Conservation (phyloP, 768 basidiomycete species). For the Austroboletus eburneus region DNA sequence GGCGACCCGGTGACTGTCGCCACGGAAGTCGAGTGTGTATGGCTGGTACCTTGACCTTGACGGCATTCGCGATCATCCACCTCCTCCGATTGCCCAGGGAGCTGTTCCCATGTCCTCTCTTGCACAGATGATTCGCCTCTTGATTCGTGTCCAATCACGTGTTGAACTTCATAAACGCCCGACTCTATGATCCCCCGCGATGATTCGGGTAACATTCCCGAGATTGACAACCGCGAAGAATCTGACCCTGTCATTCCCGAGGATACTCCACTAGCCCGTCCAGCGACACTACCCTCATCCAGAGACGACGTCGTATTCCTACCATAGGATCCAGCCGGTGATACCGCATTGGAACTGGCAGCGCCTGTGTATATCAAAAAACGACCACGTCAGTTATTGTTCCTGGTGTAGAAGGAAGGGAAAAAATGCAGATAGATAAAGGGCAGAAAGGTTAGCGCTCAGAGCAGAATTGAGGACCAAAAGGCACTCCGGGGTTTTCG, state of each 20-base stretch:
- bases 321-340: constrained; percentile 22
- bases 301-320: constrained; percentile 20
- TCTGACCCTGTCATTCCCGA: constrained; percentile 9
- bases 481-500: no score
- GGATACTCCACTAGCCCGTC: constrained; percentile 12
- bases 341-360: constrained; percentile 13
- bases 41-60: constrained; percentile 1
- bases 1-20: constrained; percentile 24
- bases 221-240: constrained; percentile 9
- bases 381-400: constrained; percentile 10
- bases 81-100: neutral
- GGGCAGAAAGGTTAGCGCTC: neutral
- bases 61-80: neutral
- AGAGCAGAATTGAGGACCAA: no score
- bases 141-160: neutral
- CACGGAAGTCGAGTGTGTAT: constrained; percentile 22
- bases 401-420: no score
- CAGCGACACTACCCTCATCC: constrained; percentile 12
- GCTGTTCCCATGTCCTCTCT: neutral
- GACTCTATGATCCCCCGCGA: constrained; percentile 2
- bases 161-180: neutral
- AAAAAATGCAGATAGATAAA: no score
- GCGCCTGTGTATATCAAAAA: constrained; percentile 10
- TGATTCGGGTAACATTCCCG: constrained; percentile 1
- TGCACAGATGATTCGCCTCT: neutral